Evolutionary conservation across 2,329 filamentous ascomycete species (phyloP), one percentile per base, ranked within the genome.

Genomic region (Chalara sp.): DNA sequence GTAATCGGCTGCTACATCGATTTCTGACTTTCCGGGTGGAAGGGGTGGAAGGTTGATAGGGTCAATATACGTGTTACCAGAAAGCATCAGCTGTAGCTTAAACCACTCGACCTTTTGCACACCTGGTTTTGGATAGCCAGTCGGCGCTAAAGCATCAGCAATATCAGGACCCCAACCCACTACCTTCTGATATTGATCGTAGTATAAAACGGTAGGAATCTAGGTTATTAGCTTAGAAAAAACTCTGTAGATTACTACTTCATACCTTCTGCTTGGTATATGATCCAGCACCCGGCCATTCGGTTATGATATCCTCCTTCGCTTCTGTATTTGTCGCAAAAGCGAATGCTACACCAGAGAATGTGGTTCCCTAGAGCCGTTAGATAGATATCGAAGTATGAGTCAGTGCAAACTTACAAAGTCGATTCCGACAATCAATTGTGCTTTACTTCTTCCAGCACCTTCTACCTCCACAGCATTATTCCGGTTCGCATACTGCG

Each of bases 101-200:
- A 99, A 97, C 93, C 93, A 99, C 74, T 97, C 93, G 29, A 97
- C 92, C 75, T 97, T 97, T 71, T 97, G 93, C 61, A 99, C 92
- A 58, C 92, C 92, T 33, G 89, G 89, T 76, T 97, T 97, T 61
- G 93, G 93, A 70, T 97, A 97, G 56, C 93, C 93, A 40, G 93
- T 97, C 32, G 93, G 93, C 48, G 93, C 92, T 58, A 97, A 80
- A 57, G 93, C 93, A 72, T 97, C 92, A 54, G 93, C 89, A 63
- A 97, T 97, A 76, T 99, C 93, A 51, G 92, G 91, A 56, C 93
- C 93, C 93, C 93, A 99, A 62, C 93, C 93, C n/a, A 97, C 93
- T 46, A 99, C 93, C 71, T 97, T 96, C 67, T 99, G 93, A 70
- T 96, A 96, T 72, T 97, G 92, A 67, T 99, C 93, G 68, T 99